These are phyloP conservation scores for Hypoxylon sp. DNA, from an alignment of 2,329 filamentous ascomycete genomes.

Conservation along the genomic window DNA sequence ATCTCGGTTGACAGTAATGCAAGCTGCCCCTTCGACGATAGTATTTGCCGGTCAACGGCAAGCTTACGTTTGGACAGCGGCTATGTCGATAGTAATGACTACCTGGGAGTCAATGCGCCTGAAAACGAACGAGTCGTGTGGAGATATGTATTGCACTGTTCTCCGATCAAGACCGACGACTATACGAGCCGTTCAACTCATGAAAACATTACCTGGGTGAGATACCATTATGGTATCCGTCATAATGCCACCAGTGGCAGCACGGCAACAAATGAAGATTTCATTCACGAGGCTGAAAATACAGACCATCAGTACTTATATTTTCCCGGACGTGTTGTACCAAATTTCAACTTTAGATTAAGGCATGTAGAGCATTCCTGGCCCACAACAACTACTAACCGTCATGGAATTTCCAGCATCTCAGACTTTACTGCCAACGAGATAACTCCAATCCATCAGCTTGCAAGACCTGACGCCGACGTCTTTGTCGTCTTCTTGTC, in stretches of 20 bases:
- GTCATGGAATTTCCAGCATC: neutral
- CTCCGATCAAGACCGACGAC: slow-evolving; percentile 22
- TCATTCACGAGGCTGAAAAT: neutral
- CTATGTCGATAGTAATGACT: slow-evolving; percentile 24
- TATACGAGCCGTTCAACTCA: slow-evolving; percentile 2
- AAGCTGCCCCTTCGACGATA: slow-evolving; percentile 19
- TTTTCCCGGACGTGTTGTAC: no score
- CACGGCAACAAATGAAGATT: neutral
- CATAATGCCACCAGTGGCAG: no score
- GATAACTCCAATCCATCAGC: slow-evolving; percentile 7
- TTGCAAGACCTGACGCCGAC: slow-evolving; percentile 5
- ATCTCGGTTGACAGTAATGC: neutral
- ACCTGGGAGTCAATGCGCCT: slow-evolving; percentile 26
- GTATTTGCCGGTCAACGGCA: slow-evolving; percentile 9
- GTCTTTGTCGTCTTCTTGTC: slow-evolving; percentile 20
- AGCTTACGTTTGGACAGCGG: slow-evolving; percentile 27
- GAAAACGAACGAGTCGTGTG: slow-evolving; percentile 7
- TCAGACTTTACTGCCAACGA: no score
- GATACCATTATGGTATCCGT: slow-evolving; percentile 19
- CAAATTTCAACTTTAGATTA: no score
- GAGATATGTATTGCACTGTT: slow-evolving; percentile 24
- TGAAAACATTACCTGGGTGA: neutral
- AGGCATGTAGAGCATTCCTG: no score
- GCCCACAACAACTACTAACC: neutral
- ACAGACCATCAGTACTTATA: neutral